Evolutionary conservation across 495 filamentous ascomycete species (phyloP), one percentile per base, ranked within the genome.

Genomic region (Penicillium coprophilum): DNA sequence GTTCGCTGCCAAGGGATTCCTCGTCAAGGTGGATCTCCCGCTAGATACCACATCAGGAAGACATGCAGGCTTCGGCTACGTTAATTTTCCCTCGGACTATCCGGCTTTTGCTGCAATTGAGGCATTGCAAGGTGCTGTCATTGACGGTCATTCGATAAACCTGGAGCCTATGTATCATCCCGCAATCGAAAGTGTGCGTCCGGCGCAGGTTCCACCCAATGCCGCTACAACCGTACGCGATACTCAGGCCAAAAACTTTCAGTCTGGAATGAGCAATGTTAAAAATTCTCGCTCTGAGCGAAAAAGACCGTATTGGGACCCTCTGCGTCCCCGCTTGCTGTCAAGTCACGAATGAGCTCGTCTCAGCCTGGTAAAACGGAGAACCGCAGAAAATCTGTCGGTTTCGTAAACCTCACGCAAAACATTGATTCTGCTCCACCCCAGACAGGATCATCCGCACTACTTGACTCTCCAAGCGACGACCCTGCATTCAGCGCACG

Each of bases 61-160:
- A 59, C 88, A 85, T 66, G 96, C 96, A 78, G 94, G 94, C 40
- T 97, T 96, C 64, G 95, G 90, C 41, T 99, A 97, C 65, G 82
- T 97, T 46, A 81, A 82, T 56, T 96, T 94, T 74, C 70, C 72
- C 46, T 87, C 86, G 0, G 71, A 90, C 38, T 87, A 92, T 19
- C 88, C 92, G 47, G 91, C 93, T 44, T 89, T 85, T 69, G 80
- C 76, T 53, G 94, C 87, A 31, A 84, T 92, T 46, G 82, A 90
- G 55, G 75, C 71, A 13, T 80, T 91, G 71, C 88, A 88, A 54
- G 94, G 94, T 53, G 76, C 80, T 50, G 78, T 87, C 44, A 83
- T 97, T 60, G 85, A 84, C 64, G 91, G 90, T 20, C 91, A 94
- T 57, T 71, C 88, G 13, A 84, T 97, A 64, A 89, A 96, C 64